These are phyloP conservation scores for Boletus sp. DNA, from an alignment of 768 basidiomycete genomes.

Conservation along the genomic window DNA sequence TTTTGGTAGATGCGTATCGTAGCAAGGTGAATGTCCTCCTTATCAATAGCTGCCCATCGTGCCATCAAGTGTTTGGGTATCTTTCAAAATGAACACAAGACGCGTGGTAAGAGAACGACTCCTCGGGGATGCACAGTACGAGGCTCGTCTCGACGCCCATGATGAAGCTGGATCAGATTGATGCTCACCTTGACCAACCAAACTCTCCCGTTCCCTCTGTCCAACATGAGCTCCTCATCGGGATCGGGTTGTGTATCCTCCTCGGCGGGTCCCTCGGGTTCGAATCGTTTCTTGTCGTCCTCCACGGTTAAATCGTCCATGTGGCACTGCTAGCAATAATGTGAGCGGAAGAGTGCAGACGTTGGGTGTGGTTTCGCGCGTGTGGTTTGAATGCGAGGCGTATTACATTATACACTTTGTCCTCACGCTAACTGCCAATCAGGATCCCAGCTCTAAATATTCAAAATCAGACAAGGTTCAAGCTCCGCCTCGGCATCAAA, in stretches of 20 bases:
- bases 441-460: no score
- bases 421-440: no score
- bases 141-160: not conserved
- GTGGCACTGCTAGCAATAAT: not conserved
- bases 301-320: slow-evolving; percentile 39
- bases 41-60: slow-evolving; percentile 73
- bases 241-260: slow-evolving; percentile 73
- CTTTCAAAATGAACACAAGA: slow-evolving; percentile 37
- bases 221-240: slow-evolving; percentile 77
- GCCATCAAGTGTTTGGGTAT: slow-evolving; percentile 86
- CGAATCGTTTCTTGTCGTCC: slow-evolving; percentile 75
- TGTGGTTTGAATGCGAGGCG: not conserved
- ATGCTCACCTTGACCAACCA: slow-evolving; percentile 83
- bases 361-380: not conserved
- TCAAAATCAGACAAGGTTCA: no score
- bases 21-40: slow-evolving; percentile 77
- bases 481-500: no score
- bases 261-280: slow-evolving; percentile 47
- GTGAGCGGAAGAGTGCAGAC: not conserved
- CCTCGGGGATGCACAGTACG: not conserved
- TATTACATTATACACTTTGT: not conserved
- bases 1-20: slow-evolving; percentile 76
- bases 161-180: not conserved
- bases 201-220: slow-evolving; percentile 68
- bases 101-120: not conserved